Evolutionary conservation across 306 rosid genomes (phyloP).

Genomic region (Purshia tridentata): DNA sequence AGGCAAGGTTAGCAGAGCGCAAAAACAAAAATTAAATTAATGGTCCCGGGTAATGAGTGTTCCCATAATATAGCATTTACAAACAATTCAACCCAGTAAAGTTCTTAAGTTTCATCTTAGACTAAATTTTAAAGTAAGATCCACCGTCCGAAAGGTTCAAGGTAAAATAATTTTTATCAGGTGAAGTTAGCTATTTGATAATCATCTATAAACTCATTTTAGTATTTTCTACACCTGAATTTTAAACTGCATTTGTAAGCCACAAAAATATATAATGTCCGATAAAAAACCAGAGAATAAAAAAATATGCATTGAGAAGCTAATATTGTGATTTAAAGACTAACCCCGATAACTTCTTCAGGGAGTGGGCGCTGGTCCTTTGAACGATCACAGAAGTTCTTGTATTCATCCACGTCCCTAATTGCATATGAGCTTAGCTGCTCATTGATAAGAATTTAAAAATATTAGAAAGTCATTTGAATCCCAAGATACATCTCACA

Average conservation of each 20-base stretch:
- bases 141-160: neutral
- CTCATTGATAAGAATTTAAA: slow-evolving; percentile 22
- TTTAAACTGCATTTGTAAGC: slow-evolving; percentile 4
- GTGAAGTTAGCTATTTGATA: neutral
- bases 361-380: slow-evolving; percentile 92
- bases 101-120: slow-evolving; percentile 1
- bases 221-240: neutral
- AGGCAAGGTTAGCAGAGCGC: slow-evolving; percentile 3
- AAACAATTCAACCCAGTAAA: neutral
- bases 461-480: neutral
- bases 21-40: neutral
- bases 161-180: neutral
- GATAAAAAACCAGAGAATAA: neutral
- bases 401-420: slow-evolving; percentile 92
- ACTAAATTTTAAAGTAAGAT: neutral
- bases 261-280: slow-evolving; percentile 8
- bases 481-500: neutral
- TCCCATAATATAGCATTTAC: slow-evolving; percentile 4
- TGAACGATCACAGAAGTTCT: slow-evolving; percentile 94
- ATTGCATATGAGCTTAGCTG: slow-evolving; percentile 89
- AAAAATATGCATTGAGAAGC: slow-evolving; percentile 3
- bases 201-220: neutral
- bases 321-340: slow-evolving; percentile 30
- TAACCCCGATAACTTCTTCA: slow-evolving; percentile 93
- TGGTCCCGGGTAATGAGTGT: neutral